Evolutionary conservation across 768 basidiomycete genomes (phyloP).

Genomic region (Mycena amicta): DNA sequence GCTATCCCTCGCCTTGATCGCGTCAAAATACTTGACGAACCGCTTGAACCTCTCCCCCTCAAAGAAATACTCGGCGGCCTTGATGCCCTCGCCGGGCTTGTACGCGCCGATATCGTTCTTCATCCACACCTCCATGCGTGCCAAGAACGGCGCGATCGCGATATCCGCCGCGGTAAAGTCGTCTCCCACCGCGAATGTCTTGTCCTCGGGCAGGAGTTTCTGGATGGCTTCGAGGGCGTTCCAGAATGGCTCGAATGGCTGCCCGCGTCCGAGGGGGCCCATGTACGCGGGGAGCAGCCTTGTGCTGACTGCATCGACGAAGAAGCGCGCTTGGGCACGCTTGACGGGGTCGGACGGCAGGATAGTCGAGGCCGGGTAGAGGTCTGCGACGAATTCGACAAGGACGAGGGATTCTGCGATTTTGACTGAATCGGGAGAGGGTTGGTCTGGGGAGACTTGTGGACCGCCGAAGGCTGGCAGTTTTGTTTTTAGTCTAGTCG

Average conservation of each 20-base stretch:
- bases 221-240: slow-evolving; percentile 51
- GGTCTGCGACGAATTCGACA: slow-evolving; percentile 67
- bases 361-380: slow-evolving; percentile 49
- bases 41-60: slow-evolving; percentile 50
- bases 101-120: slow-evolving; percentile 56
- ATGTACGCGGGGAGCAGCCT: slow-evolving; percentile 44
- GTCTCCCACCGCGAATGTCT: slow-evolving; percentile 43
- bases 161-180: slow-evolving; percentile 68
- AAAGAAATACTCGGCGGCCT: slow-evolving; percentile 44
- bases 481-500: slow-evolving; percentile 34
- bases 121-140: slow-evolving; percentile 47
- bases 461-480: slow-evolving; percentile 69
- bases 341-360: slow-evolving; percentile 57
- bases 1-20: slow-evolving; percentile 53
- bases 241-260: slow-evolving; percentile 43
- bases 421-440: slow-evolving; percentile 62
- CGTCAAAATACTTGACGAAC: slow-evolving; percentile 49
- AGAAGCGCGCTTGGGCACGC: slow-evolving; percentile 64
- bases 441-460: slow-evolving; percentile 51
- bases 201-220: slow-evolving; percentile 47
- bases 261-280: slow-evolving; percentile 40
- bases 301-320: slow-evolving; percentile 56
- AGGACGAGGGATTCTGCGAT: slow-evolving; percentile 67
- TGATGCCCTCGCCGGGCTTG: slow-evolving; percentile 48
- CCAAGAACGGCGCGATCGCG: slow-evolving; percentile 61